phyloP scores from a whole-genome alignment of 192 early-diverging fungal genomes.

The Nowakowskiella sp. region DNA sequence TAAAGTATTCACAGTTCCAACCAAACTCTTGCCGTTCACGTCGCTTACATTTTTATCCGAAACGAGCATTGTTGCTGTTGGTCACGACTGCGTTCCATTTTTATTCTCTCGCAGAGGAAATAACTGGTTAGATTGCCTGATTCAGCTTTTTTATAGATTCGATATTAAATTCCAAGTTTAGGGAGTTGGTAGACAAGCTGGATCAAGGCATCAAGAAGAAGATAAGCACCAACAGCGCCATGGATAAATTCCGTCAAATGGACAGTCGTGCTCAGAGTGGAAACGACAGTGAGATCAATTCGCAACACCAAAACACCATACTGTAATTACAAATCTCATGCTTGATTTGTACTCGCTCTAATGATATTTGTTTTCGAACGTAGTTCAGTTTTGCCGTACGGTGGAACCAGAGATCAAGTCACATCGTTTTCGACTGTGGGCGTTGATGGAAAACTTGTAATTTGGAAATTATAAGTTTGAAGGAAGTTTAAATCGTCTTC shows the following conservation, averaged over 20 bases:
- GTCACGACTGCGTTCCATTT: constrained; percentile 89
- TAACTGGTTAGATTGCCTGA: constrained; percentile 45
- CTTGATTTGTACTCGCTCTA: constrained; percentile 6
- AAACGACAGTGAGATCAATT: constrained; percentile 63
- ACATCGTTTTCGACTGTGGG: constrained; percentile 70
- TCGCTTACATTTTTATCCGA: constrained; percentile 72
- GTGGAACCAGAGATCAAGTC: constrained; percentile 41
- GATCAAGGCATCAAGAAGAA: constrained; percentile 68
- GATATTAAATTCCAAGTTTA: constrained; percentile 10
- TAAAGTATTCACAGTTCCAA: constrained; percentile 51
- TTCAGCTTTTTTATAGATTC: background rate
- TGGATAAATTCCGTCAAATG: constrained; percentile 83
- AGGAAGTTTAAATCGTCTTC: no score
- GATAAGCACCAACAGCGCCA: constrained; percentile 55
- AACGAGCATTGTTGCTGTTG: constrained; percentile 71
- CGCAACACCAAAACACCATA: constrained; percentile 97
- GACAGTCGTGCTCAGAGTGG: constrained; percentile 69
- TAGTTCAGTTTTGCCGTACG: constrained; percentile 47
- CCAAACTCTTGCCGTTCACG: constrained; percentile 63
- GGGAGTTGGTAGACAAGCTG: constrained; percentile 54
- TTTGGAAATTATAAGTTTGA: constrained; percentile 58
- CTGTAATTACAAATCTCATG: constrained; percentile 41
- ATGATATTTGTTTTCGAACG: background rate
- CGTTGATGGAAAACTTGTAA: constrained; percentile 75
- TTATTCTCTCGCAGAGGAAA: constrained; percentile 53